Percentiles rank a stretch among this genome's conserved stretches.
Evolutionary conservation across 306 rosid species (phyloP).

Genomic region (Quercus aquifolioides): DNA sequence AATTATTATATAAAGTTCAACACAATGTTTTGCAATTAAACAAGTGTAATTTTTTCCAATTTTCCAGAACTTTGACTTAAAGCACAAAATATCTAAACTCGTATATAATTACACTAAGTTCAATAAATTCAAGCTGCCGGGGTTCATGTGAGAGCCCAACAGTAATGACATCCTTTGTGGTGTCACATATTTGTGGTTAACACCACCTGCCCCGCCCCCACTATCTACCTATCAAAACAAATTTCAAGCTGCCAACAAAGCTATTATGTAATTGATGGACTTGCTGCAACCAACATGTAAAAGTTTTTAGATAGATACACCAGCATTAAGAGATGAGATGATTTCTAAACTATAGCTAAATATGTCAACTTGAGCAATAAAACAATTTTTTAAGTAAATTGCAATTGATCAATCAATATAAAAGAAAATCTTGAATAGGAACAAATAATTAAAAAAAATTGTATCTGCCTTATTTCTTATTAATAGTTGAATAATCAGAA

Average conservation of each 20-base stretch:
- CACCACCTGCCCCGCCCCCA: too few relatives aligned
- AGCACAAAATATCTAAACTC: not conserved
- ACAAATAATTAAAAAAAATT: not conserved
- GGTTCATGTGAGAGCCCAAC: too few relatives aligned
- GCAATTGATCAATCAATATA: not conserved
- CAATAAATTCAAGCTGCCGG: not conserved
- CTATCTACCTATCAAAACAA: too few relatives aligned
- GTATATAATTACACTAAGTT: not conserved
- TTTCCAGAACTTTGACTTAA: not conserved
- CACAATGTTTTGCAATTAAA: not conserved
- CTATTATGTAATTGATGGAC: not conserved
- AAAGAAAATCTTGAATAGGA: not conserved
- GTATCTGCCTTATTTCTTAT: not conserved
- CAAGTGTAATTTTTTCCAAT: not conserved
- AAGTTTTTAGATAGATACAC: not conserved
- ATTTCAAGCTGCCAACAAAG: not conserved
- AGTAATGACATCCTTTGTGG: too few relatives aligned
- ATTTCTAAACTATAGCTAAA: not conserved
- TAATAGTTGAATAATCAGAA: not conserved
- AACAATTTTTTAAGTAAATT: not conserved
- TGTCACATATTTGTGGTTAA: too few relatives aligned
- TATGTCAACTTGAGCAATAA: not conserved
- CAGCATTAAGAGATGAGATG: not conserved
- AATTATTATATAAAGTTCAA: not conserved
- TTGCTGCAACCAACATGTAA: not conserved